phyloP scores from a whole-genome alignment of 495 filamentous ascomycete genomes.

The Xylaria acuta region DNA sequence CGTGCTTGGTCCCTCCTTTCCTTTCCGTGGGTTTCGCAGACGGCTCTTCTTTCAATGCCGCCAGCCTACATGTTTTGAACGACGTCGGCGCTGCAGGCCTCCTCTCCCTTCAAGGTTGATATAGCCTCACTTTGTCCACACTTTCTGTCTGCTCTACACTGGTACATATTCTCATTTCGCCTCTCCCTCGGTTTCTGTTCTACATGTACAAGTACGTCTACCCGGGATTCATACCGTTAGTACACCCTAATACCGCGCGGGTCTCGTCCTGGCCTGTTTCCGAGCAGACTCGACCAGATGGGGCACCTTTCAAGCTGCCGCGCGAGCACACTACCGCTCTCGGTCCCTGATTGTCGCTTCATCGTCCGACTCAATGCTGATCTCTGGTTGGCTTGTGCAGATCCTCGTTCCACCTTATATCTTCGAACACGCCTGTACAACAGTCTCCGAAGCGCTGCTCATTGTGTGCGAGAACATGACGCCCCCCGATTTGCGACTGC shows the following conservation, averaged over 20 bases:
- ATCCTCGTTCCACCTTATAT: slow-evolving; percentile 34
- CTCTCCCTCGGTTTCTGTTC: slow-evolving; percentile 7
- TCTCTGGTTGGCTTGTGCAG: slow-evolving; percentile 29
- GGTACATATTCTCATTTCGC: slow-evolving; percentile 11
- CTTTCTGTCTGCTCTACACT: background rate
- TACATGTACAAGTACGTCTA: slow-evolving; percentile 29
- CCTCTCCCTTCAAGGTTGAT: slow-evolving; percentile 12
- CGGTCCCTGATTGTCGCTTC: slow-evolving; percentile 24
- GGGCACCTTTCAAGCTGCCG: background rate
- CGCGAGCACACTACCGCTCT: background rate
- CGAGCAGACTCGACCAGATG: background rate
- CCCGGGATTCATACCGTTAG: background rate
- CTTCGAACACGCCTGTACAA: slow-evolving; percentile 35
- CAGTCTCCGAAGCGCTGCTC: slow-evolving; percentile 33
- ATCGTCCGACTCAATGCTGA: slow-evolving; percentile 33
- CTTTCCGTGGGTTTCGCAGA: slow-evolving; percentile 1
- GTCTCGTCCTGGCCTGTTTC: background rate
- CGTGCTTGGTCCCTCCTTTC: slow-evolving; percentile 8
- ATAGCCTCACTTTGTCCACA: slow-evolving; percentile 16
- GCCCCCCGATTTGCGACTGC: slow-evolving; percentile 36
- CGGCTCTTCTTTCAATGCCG: slow-evolving; percentile 15
- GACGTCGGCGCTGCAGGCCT: slow-evolving; percentile 16
- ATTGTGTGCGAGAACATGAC: slow-evolving; percentile 38
- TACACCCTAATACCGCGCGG: background rate
- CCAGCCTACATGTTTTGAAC: slow-evolving; percentile 7